These are phyloP conservation scores for Crithidia fasciculata DNA, from an alignment of 208 protist species.

Conservation along the genomic window DNA sequence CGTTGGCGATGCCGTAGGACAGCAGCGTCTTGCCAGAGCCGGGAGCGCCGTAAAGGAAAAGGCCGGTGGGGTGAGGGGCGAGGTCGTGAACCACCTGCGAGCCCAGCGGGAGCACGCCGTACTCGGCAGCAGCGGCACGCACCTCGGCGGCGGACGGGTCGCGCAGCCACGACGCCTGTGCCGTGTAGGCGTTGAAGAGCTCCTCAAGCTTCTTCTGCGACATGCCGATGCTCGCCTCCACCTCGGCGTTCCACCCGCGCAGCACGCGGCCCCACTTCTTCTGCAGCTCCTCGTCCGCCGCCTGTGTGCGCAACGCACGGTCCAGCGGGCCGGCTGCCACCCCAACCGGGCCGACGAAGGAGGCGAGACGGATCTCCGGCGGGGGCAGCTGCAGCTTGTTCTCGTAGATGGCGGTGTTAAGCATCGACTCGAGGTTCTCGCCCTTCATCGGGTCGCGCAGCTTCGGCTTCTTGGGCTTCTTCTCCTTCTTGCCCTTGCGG, in stretches of 20 bases:
- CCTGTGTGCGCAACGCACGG: constrained; percentile 41
- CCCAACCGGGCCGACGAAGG: constrained; percentile 75
- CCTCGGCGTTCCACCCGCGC: constrained; percentile 75
- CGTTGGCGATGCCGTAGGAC: constrained; percentile 84
- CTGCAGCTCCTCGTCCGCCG: constrained; percentile 77
- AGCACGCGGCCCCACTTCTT: constrained; percentile 91
- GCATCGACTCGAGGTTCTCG: constrained; percentile 80
- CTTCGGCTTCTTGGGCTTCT: constrained; percentile 81
- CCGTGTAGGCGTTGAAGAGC: constrained; percentile 68
- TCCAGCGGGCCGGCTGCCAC: constrained; percentile 64
- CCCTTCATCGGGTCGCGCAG: constrained; percentile 86
- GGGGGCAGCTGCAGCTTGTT: constrained; percentile 86
- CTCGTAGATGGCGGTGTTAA: constrained; percentile 81
- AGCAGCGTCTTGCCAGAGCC: constrained; percentile 93
- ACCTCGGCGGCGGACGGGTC: constrained; percentile 87
- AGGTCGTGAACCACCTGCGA: constrained; percentile 91
- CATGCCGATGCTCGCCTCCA: constrained; percentile 78
- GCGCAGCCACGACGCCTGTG: constrained; percentile 66
- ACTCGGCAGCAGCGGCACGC: constrained; percentile 72
- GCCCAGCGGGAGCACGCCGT: constrained; percentile 89
- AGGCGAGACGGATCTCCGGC: constrained; percentile 40
- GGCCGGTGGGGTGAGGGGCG: constrained; percentile 60
- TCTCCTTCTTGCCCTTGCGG: constrained; percentile 66
- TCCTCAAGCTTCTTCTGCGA: constrained; percentile 77
- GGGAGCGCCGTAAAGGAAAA: constrained; percentile 90